Evolutionary conservation across 78 protist species (phyloP), one percentile per base, ranked within the genome.

Genomic region (Dictyostelium purpureum): DNA sequence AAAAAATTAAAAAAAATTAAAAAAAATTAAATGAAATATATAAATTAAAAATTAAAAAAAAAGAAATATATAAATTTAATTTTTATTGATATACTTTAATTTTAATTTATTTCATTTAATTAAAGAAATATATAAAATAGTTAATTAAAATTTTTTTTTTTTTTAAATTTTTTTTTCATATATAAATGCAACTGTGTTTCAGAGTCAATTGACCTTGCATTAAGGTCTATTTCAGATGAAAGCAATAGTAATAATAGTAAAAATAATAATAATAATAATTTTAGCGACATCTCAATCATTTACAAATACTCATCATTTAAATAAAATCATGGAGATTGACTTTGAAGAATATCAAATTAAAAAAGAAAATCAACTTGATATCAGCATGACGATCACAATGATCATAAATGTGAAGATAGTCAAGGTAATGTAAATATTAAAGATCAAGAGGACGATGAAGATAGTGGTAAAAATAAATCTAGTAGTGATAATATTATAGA

Each of bases 161-260:
- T n/a, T n/a, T n/a, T n/a, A n/a, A n/a, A n/a, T n/a, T n/a, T n/a
- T n/a, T n/a, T n/a, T n/a, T n/a, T n/a, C n/a, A n/a, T n/a, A n/a
- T n/a, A n/a, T n/a, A n/a, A n/a, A n/a, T n/a, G n/a, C n/a, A n/a
- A n/a, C n/a, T n/a, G n/a, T n/a, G 19, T 85, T 42, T 82, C 92
- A 11, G 92, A 73, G 16, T 47, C 82, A 4, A 61, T 73, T 6
- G 63, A 67, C 18, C n/a, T 81, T 35, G 33, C 71, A 40, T 40
- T 54, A 24, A 57, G 71, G 33, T 63, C 71, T 18, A 2, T 63
- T 14, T 11, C 26, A 33, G 19, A 31, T 33, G 31, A 33, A 63
- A 33, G 26, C 12, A 57, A 57, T 33, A 57, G 28, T 14, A 12
- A 59, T 16, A 59, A 31, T 4, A 35, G 47, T 26, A 35, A 18